phyloP scores from a whole-genome alignment of 2,329 filamentous ascomycete species.

The Talaromyces sp. region DNA sequence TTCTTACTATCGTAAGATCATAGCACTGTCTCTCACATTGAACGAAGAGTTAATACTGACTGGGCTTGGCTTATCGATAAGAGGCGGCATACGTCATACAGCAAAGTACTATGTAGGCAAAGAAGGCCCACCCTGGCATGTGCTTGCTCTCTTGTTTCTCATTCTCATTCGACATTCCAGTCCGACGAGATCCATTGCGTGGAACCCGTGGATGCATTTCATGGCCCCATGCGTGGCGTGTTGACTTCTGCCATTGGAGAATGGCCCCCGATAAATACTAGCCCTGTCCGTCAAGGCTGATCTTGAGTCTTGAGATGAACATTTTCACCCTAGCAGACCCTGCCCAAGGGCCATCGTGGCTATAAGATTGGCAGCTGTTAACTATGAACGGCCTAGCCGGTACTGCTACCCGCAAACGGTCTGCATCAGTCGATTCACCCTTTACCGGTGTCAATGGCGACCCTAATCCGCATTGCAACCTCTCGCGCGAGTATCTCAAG shows the following conservation, averaged over 20 bases:
- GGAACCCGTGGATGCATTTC: neutral
- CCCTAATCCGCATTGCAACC: neutral
- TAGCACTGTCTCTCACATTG: too few relatives aligned
- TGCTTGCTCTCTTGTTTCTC: neutral
- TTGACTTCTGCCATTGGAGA: neutral
- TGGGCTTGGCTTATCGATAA: conserved; percentile 1
- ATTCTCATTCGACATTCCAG: neutral
- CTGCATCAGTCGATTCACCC: neutral
- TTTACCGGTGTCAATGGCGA: neutral
- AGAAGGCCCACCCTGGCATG: neutral
- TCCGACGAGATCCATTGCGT: neutral
- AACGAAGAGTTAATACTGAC: neutral
- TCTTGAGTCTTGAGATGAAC: neutral
- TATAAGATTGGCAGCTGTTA: neutral
- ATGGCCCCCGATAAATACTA: neutral
- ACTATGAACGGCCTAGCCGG: neutral
- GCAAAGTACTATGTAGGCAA: neutral
- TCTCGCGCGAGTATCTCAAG: conserved; percentile 18
- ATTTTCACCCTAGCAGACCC: neutral
- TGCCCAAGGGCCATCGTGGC: neutral
- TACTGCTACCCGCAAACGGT: neutral
- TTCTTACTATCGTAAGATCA: too few relatives aligned
- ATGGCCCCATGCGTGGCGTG: neutral
- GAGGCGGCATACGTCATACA: neutral
- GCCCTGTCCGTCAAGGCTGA: neutral